These are phyloP conservation scores for Davidsoniella eucalypti DNA, from an alignment of 2,329 filamentous ascomycete genomes.

Conservation along the genomic window DNA sequence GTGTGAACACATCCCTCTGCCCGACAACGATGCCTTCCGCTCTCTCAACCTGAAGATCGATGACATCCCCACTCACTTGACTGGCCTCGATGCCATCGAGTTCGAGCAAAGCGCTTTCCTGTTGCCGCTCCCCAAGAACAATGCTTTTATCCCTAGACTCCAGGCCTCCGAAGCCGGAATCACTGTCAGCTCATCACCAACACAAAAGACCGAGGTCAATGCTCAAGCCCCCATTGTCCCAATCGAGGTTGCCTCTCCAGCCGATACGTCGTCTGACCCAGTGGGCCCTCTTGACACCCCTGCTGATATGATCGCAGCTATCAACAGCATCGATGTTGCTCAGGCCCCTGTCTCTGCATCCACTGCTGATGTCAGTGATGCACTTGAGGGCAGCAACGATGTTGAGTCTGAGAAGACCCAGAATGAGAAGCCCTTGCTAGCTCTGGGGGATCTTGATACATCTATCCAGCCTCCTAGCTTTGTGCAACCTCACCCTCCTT, in stretches of 20 bases:
- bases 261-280: not conserved
- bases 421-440: constrained; percentile 20
- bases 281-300: constrained; percentile 11
- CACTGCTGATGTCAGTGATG: not conserved
- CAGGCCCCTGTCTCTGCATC: not conserved
- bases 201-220: constrained; percentile 14
- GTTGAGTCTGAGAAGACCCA: constrained; percentile 8
- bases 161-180: constrained; percentile 6
- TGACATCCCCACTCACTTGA: constrained; percentile 56
- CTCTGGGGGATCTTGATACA: constrained; percentile 31
- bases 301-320: constrained; percentile 11
- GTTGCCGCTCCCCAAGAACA: constrained; percentile 31
- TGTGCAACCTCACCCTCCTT: constrained; percentile 87
- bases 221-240: constrained; percentile 8
- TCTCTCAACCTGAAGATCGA: constrained; percentile 63
- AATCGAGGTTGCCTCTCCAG: not conserved
- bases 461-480: constrained; percentile 64
- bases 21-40: constrained; percentile 72
- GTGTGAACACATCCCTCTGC: constrained; percentile 38
- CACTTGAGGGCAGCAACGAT: constrained; percentile 3
- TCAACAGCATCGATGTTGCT: constrained; percentile 8
- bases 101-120: constrained; percentile 63
- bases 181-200: not conserved
- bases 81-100: constrained; percentile 43
- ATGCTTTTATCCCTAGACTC: constrained; percentile 14